Evolutionary conservation across 495 filamentous ascomycete species (phyloP), one percentile per base, ranked within the genome.

Genomic region (Neurospora terricola): DNA sequence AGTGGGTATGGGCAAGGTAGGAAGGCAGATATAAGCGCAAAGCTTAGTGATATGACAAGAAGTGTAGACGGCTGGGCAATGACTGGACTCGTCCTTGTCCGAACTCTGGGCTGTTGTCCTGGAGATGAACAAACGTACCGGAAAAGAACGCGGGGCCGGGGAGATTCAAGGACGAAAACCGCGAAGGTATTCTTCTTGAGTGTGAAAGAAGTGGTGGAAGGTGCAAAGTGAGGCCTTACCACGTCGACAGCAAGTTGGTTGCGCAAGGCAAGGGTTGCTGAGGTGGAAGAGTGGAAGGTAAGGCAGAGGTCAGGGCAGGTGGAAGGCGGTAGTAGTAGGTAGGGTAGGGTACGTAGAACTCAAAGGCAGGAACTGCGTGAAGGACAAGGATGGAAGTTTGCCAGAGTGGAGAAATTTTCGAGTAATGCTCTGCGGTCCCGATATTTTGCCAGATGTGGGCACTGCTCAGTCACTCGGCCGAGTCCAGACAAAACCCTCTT

Each of bases 371-470:
- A 66, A 34, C 54, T 66, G 14, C 54, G 11, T 36, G 54, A 66
- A 36, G 27, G 6, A 66, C 54, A 66, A 66, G 54, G 54, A 66
- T 66, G 54, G 54, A 66, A 34, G 54, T 66, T 66, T 66, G 54
- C 54, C 54, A 66, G 54, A 34, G 54, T 66, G 54, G 54, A 66
- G 54, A 66, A 66, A 34, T 66, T 66, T 66, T 66, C 16, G 54
- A 66, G 54, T 66, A 66, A 18, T 66, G 54, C 54, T 66, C 27
- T 16, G 54, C 54, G 27, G 54, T 34, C 54, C 54, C 27, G 54
- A 66, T 66, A 66, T 66, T 66, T 66, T 66, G 54, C 54, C 54
- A 66, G 54, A 66, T 66, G 54, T 66, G 54, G 54, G 54, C 54
- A 66, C 54, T 66, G 27, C 54, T 66, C 54, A 62, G 21, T 62